Conservation (phyloP, 2,329 filamentous ascomycete species). For the Pseudogymnoascus sp. region DNA sequence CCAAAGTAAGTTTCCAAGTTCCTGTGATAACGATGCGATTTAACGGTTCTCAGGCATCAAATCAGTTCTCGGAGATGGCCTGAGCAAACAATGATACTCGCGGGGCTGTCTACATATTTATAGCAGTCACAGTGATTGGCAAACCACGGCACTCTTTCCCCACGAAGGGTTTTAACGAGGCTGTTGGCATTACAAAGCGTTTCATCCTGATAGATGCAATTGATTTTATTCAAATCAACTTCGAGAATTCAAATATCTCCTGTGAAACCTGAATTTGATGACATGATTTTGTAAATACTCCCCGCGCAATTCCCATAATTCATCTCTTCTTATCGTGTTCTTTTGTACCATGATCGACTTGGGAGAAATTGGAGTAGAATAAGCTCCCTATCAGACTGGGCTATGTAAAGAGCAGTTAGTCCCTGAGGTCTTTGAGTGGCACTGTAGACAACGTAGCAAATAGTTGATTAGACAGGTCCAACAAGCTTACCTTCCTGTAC, state of each 20-base stretch:
- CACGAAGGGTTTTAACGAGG: neutral
- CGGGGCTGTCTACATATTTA: neutral
- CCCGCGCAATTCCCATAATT: neutral
- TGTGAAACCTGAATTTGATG: neutral
- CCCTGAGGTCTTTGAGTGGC: neutral
- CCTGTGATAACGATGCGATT: neutral
- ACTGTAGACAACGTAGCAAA: neutral
- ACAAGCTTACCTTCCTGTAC: neutral
- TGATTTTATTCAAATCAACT: constrained; percentile 5
- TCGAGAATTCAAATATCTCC: neutral
- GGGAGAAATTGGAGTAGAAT: neutral
- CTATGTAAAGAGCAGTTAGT: neutral
- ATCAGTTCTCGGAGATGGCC: constrained; percentile 3
- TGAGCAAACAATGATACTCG: constrained; percentile 4
- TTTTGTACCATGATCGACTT: neutral
- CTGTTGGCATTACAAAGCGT: neutral
- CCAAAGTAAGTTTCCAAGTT: neutral
- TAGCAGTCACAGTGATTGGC: constrained; percentile 3
- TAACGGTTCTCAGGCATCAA: neutral
- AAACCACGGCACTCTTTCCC: constrained; percentile 4
- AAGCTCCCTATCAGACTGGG: neutral
- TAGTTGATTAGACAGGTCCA: too few species aligned
- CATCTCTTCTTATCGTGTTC: neutral
- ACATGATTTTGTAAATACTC: neutral
- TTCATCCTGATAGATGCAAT: constrained; percentile 6